Percentiles rank a stretch among this genome's conserved stretches.
phyloP scores from a whole-genome alignment of 2,329 filamentous ascomycete species.

The Gaeumannomyces tritici region DNA sequence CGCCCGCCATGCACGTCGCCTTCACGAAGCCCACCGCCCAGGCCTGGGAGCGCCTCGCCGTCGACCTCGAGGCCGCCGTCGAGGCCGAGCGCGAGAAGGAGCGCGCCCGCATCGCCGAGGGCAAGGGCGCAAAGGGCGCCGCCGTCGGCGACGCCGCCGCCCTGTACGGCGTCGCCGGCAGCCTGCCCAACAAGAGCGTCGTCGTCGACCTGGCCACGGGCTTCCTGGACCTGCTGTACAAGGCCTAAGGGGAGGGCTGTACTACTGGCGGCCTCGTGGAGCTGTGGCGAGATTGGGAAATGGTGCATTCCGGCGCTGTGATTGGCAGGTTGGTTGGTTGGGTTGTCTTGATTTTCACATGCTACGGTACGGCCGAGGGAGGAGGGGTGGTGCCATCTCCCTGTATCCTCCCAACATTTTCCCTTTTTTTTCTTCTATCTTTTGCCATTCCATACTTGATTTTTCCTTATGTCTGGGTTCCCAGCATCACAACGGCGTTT shows the following conservation, averaged over 20 bases:
- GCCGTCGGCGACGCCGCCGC: constrained; percentile 73
- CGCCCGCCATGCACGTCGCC: constrained; percentile 86
- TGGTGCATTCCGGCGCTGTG: background rate
- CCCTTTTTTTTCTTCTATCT: background rate
- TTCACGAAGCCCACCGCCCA: constrained; percentile 81
- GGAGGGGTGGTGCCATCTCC: background rate
- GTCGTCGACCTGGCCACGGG: constrained; percentile 83
- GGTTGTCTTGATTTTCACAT: background rate
- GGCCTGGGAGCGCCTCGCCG: constrained; percentile 69
- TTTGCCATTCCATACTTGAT: background rate
- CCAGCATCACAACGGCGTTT: background rate
- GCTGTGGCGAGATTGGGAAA: background rate
- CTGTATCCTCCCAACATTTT: background rate
- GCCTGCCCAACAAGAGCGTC: constrained; percentile 89
- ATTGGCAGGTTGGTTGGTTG: background rate
- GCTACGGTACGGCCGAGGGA: background rate
- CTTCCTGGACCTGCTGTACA: constrained; percentile 89
- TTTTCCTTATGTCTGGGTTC: background rate
- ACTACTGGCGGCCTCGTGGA: too few species aligned
- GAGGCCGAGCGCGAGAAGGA: constrained; percentile 76
- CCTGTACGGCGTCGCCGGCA: constrained; percentile 90
- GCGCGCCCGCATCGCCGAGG: constrained; percentile 59
- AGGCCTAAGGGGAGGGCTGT: constrained; percentile 58
- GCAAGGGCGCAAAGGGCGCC: constrained; percentile 55
- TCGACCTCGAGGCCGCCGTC: constrained; percentile 58